A percentile compares a stretch with the other conserved stretches of the same genome.
These are phyloP conservation scores for Diaporthe sp. DNA, from an alignment of 2,329 filamentous ascomycete species.

Conservation along the genomic window DNA sequence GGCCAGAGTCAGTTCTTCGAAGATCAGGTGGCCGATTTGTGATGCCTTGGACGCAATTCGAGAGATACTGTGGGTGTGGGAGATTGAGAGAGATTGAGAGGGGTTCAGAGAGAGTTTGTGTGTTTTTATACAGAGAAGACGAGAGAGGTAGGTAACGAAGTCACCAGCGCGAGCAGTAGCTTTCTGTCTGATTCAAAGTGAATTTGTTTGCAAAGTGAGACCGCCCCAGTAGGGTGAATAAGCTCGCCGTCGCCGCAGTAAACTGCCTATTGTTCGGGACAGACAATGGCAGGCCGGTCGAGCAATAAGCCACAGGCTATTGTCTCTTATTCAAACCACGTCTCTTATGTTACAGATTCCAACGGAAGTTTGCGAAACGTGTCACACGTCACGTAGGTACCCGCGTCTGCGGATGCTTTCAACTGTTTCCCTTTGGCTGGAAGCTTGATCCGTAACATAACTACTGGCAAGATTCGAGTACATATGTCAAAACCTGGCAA, in stretches of 20 bases:
- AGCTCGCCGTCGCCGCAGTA: no score
- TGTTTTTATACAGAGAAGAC: neutral
- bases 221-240: neutral
- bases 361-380: neutral
- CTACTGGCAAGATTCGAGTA: no score
- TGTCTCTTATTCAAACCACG: neutral
- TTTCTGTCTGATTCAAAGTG: neutral
- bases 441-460: neutral
- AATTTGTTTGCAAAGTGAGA: neutral
- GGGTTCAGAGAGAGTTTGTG: neutral
- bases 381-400: neutral
- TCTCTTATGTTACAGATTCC: neutral
- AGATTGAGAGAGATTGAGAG: neutral
- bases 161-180: neutral
- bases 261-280: neutral
- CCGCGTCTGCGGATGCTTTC: no score
- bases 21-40: neutral
- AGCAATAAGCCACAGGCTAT: neutral
- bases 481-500: neutral
- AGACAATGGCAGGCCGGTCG: neutral
- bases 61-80: neutral
- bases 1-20: neutral
- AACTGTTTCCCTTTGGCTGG: neutral
- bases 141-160: neutral
- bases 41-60: neutral